phyloP scores from a whole-genome alignment of 805 yeast genomes.

The Candida ulmi region DNA sequence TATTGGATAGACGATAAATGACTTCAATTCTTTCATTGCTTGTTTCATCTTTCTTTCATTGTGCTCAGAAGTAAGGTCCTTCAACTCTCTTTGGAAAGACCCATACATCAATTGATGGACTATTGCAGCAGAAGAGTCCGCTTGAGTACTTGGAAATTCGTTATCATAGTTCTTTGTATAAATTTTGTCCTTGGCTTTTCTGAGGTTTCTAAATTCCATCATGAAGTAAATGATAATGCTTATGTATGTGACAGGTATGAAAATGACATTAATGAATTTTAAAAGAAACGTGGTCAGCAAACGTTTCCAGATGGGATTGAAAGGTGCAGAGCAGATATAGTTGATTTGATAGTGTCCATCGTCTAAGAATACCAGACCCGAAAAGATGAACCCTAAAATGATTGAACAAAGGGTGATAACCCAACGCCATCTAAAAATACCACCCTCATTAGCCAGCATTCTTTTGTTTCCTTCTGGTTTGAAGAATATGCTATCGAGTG shows the following conservation, averaged over 20 bases:
- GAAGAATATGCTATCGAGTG: background rate
- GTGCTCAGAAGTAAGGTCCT: conserved; percentile 9
- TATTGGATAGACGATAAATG: conserved; percentile 18
- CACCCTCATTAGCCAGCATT: conserved; percentile 17
- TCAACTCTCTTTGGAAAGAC: conserved; percentile 14
- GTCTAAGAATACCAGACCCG: conserved; percentile 13
- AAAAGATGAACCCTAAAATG: background rate
- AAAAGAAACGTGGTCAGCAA: conserved; percentile 14
- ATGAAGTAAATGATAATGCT: conserved; percentile 13
- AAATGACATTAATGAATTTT: conserved; percentile 12
- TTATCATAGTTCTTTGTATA: background rate
- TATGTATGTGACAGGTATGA: conserved; percentile 13
- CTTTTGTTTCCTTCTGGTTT: background rate
- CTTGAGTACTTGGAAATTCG: background rate
- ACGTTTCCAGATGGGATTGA: conserved; percentile 15
- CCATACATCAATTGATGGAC: background rate
- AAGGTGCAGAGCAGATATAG: conserved; percentile 14
- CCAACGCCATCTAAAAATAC: conserved; percentile 12
- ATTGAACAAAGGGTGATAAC: background rate
- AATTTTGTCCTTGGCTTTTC: conserved; percentile 7
- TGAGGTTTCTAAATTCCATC: conserved; percentile 7
- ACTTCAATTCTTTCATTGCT: conserved; percentile 15
- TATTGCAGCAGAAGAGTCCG: background rate
- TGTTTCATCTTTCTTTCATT: conserved; percentile 5
- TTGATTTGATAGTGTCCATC: conserved; percentile 7